Evolutionary conservation across 1,284 basidiomycete genomes (phyloP).

Genomic region (Agroathelia rolfsii): DNA sequence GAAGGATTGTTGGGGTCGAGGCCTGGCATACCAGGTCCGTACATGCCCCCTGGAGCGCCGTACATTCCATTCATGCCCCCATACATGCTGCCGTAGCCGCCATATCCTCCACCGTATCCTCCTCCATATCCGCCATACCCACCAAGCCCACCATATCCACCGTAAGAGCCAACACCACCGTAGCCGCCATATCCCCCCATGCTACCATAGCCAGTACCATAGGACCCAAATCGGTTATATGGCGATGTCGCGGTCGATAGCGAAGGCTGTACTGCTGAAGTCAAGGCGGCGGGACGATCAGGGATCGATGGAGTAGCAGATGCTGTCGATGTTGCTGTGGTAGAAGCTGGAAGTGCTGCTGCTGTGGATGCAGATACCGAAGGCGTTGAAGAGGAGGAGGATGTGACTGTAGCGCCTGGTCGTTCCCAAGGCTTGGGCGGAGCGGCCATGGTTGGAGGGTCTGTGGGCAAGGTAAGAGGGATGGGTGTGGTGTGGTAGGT

Average conservation of each 20-base stretch:
- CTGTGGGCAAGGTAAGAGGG: too few species aligned
- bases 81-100: constrained; percentile 33
- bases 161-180: constrained; percentile 23
- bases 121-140: constrained; percentile 27
- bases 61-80: constrained; percentile 36
- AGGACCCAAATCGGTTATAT: constrained; percentile 25
- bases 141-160: too few species aligned
- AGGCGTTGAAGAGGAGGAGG: constrained; percentile 18
- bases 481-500: too few species aligned
- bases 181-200: constrained; percentile 28
- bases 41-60: constrained; percentile 13
- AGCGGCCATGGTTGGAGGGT: constrained; percentile 48
- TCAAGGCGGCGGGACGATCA: constrained; percentile 34
- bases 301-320: constrained; percentile 31
- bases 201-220: constrained; percentile 24
- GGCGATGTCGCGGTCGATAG: constrained; percentile 19
- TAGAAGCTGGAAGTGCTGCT: constrained; percentile 15
- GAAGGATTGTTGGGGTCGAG: constrained; percentile 45
- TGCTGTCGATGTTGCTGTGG: constrained; percentile 14
- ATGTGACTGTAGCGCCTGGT: constrained; percentile 31
- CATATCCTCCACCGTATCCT: constrained; percentile 32
- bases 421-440: constrained; percentile 84
- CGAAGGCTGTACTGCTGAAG: constrained; percentile 19
- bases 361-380: too few species aligned
- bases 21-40: too few species aligned